phyloP scores from a whole-genome alignment of 257 asterid species.

The Solanum bulbocastanum region DNA sequence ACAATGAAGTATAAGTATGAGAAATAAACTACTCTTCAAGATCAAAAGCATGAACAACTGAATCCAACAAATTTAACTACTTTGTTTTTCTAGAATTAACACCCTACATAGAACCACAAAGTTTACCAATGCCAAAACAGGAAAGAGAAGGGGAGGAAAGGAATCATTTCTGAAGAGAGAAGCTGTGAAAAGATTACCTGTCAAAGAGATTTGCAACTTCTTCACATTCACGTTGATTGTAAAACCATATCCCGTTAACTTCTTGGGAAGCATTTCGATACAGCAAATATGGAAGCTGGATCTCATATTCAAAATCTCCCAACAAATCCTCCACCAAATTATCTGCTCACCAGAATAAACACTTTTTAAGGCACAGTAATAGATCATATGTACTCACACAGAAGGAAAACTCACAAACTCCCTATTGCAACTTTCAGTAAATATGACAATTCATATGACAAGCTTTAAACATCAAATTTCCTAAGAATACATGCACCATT shows the following conservation, averaged over 20 bases:
- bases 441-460: background rate
- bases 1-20: background rate
- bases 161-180: background rate
- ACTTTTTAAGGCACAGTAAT: background rate
- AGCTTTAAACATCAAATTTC: background rate
- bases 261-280: constrained; percentile 77
- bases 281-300: constrained; percentile 76
- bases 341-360: constrained; percentile 41
- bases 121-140: background rate
- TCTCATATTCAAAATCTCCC: constrained; percentile 82
- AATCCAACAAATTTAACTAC: background rate
- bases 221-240: constrained; percentile 68
- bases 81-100: background rate
- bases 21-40: background rate
- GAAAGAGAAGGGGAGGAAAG: background rate
- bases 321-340: constrained; percentile 81
- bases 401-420: background rate
- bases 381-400: background rate
- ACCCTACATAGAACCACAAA: background rate
- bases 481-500: background rate
- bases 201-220: constrained; percentile 70
- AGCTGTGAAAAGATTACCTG: constrained; percentile 39
- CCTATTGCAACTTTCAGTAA: background rate
- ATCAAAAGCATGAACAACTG: background rate
- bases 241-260: constrained; percentile 96